These are phyloP conservation scores for Fusarium duplospermum DNA, from an alignment of 2,329 filamentous ascomycete species.

Conservation along the genomic window DNA sequence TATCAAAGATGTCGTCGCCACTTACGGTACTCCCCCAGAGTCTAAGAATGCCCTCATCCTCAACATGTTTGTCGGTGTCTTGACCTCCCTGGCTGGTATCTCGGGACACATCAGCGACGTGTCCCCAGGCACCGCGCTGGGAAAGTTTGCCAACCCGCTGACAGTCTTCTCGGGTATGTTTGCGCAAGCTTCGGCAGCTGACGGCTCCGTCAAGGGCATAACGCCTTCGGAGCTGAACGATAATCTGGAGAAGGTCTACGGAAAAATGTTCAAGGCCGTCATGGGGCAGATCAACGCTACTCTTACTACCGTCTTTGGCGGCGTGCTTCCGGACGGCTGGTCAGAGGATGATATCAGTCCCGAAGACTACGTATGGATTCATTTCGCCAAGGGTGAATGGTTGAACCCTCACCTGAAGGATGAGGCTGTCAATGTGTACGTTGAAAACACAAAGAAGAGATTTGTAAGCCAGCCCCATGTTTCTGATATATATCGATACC, in stretches of 20 bases:
- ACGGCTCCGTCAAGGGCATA: background rate
- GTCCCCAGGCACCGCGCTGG: background rate
- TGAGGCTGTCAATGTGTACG: background rate
- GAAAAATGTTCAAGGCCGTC: constrained; percentile 11
- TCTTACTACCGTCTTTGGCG: background rate
- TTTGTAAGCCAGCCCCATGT: background rate
- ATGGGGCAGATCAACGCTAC: constrained; percentile 1
- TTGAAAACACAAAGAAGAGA: background rate
- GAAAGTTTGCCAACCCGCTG: background rate
- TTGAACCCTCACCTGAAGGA: constrained; percentile 1
- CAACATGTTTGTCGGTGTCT: constrained; percentile 27
- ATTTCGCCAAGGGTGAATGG: constrained; percentile 13
- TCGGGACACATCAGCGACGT: background rate
- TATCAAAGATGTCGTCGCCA: constrained; percentile 14
- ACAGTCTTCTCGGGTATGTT: constrained; percentile 11
- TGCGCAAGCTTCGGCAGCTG: background rate
- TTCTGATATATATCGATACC: background rate
- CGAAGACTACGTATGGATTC: background rate
- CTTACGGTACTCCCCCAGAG: constrained; percentile 8
- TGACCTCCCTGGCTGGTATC: constrained; percentile 13
- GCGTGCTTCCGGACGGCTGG: background rate
- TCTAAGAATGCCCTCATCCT: constrained; percentile 15
- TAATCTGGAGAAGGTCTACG: constrained; percentile 10
- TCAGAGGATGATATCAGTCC: background rate
- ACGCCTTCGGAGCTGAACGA: constrained; percentile 6